Conservation (phyloP, 2,329 filamentous ascomycete genomes). For the Xylariaceae sp. region DNA sequence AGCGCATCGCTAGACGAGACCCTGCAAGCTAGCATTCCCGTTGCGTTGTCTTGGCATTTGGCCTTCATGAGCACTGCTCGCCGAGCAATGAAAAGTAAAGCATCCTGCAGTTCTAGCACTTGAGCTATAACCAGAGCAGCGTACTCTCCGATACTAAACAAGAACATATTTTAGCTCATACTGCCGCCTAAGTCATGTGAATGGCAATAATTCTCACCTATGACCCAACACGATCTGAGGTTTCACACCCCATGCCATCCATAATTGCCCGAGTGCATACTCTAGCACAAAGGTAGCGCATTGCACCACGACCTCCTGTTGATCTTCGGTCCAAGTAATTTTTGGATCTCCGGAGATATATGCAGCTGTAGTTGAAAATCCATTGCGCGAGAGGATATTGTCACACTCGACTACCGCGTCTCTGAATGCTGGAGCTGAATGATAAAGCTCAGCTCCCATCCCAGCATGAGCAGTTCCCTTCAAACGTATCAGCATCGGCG, state of each 20-base stretch:
- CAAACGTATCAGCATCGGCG: no score
- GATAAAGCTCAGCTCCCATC: slow-evolving; percentile 41
- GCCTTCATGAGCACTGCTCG: slow-evolving; percentile 33
- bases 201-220: slow-evolving; percentile 27
- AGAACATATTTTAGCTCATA: no score
- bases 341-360: slow-evolving; percentile 48
- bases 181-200: no score
- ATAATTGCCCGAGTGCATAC: slow-evolving; percentile 39
- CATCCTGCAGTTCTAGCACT: slow-evolving; percentile 28
- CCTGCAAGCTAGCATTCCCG: slow-evolving; percentile 35
- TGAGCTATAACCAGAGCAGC: slow-evolving; percentile 35
- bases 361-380: slow-evolving; percentile 41
- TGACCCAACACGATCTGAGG: slow-evolving; percentile 36
- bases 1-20: slow-evolving; percentile 4
- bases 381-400: slow-evolving; percentile 31
- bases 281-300: slow-evolving; percentile 43
- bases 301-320: slow-evolving; percentile 36
- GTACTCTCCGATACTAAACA: slow-evolving; percentile 40
- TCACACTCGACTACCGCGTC: slow-evolving; percentile 37
- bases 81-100: slow-evolving; percentile 32
- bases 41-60: slow-evolving; percentile 23
- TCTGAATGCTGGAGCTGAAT: slow-evolving; percentile 38
- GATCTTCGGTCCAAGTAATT: not conserved
- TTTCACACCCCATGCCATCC: slow-evolving; percentile 35
- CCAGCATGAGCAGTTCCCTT: slow-evolving; percentile 41